Percentiles rank a stretch among this genome's conserved stretches.
Evolutionary conservation across 2,329 filamentous ascomycete genomes (phyloP).

Genomic region (Diaporthe destruens): DNA sequence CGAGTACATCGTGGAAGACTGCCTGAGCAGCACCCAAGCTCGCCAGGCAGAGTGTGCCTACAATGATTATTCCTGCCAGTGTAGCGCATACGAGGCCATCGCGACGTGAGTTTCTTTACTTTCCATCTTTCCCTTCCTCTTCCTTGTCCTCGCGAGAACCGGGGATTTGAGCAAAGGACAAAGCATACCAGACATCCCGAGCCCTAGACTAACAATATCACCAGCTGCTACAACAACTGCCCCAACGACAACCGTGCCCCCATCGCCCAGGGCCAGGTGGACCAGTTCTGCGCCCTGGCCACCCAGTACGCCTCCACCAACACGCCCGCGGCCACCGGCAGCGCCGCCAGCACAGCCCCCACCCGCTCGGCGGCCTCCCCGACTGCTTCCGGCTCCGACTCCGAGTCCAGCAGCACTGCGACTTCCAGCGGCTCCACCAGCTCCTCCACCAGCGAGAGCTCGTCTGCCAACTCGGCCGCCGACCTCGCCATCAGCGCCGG

Average conservation of each 20-base stretch:
- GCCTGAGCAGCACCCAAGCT: slow-evolving; percentile 55
- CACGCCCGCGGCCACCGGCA: slow-evolving; percentile 43
- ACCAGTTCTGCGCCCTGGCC: slow-evolving; percentile 60
- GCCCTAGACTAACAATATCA: neutral
- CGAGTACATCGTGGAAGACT: slow-evolving; percentile 61
- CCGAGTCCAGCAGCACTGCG: slow-evolving; percentile 36
- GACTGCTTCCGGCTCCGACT: slow-evolving; percentile 8
- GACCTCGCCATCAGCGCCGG: slow-evolving; percentile 47
- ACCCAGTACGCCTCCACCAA: slow-evolving; percentile 53
- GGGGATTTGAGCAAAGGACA: neutral
- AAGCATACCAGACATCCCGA: neutral
- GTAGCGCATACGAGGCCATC: slow-evolving; percentile 58
- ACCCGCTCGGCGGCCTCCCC: slow-evolving; percentile 42
- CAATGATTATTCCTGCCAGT: slow-evolving; percentile 62
- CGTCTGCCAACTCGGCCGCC: slow-evolving; percentile 36
- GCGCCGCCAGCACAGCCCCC: slow-evolving; percentile 43
- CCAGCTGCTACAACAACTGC: slow-evolving; percentile 69
- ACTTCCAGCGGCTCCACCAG: slow-evolving; percentile 26
- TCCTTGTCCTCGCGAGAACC: too few relatives aligned
- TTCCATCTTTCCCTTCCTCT: neutral
- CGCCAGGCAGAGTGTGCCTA: slow-evolving; percentile 55
- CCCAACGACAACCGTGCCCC: slow-evolving; percentile 59
- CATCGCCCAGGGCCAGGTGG: slow-evolving; percentile 54
- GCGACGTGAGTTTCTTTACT: slow-evolving; percentile 56
- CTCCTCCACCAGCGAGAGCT: slow-evolving; percentile 29